Base-by-base conservation (phyloP, 2,329 filamentous ascomycete species). In the Fusarium piperis region DNA sequence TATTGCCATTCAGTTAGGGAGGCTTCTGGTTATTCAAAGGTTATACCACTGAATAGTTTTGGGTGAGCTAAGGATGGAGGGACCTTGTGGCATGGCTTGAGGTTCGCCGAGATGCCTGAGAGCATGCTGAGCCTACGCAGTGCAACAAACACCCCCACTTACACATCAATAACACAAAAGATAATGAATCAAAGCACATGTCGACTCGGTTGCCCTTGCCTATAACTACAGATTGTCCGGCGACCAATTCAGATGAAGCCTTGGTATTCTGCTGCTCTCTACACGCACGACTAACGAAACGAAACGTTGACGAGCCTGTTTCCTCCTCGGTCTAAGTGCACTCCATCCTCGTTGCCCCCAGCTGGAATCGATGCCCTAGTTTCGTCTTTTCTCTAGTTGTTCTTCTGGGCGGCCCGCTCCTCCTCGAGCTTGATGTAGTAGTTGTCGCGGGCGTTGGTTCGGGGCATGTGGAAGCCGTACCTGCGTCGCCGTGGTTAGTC, bases 381-480 rank as follows among this genome's bases (percentile, higher is more conserved):
- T 52, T 52, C 30, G 23, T 39, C 52, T 57, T 36, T 71, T 73
- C 78, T 77, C 66, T 74, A 59, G 65, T 74, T 72, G 68, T 72
- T 70, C 74, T 80, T 79, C 65, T 79, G 77, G 59, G 78, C 81
- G 62, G 86, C 86, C 65, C 88, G 87, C 81, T 89, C 81, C 75
- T 85, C 83, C 84, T 90, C 88, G 69, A 89, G 82, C 81, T 88
- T 84, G 81, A 81, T 80, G 84, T 90, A 90, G 85, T 84, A 86
- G 80, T 81, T 82, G 82, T 90, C 88, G 78, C 88, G 88, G 72
- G 83, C 84, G 78, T 85, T 80, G 77, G 86, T 89, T 80, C 88
- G 87, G 74, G 88, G 88, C 78, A 89, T 82, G 83, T 90, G 88
- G 84, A 79, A 90, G 80, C 88, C 88, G 85, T 90, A 88, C 88